Conservation (phyloP, 148 eudicot genomes). For the Chenopodium suecicum region DNA sequence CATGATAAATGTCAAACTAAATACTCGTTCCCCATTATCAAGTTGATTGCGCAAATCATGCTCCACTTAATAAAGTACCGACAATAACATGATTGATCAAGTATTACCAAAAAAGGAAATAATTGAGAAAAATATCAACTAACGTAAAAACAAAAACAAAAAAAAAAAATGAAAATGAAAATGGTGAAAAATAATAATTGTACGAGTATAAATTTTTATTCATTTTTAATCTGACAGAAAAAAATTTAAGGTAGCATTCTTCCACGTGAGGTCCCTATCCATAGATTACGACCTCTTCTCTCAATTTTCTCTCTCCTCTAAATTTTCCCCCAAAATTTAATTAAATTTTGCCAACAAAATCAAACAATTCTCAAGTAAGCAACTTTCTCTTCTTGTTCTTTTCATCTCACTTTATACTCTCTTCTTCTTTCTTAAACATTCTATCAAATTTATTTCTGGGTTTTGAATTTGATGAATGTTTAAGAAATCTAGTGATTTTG, state of each 20-base stretch:
- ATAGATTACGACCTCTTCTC: not conserved
- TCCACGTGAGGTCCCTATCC: slow-evolving; percentile 8
- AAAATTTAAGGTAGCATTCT: slow-evolving; percentile 16
- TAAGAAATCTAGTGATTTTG: slow-evolving; percentile 1
- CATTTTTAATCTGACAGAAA: slow-evolving; percentile 4
- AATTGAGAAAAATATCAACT: not conserved
- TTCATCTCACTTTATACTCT: not conserved
- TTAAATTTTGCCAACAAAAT: no score
- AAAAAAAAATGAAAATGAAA: not conserved
- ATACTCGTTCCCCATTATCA: not conserved
- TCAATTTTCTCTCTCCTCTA: not conserved
- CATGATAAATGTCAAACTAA: no score
- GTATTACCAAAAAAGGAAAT: not conserved
- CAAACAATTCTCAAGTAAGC: not conserved
- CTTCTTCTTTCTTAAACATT: not conserved
- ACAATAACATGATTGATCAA: no score
- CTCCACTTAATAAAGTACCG: no score
- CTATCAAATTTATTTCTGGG: not conserved
- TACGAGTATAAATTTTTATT: not conserved
- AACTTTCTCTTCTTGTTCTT: not conserved
- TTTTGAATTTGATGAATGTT: not conserved
- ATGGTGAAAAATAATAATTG: not conserved
- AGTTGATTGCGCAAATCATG: no score
- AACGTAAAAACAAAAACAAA: not conserved
- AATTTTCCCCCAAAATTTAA: not conserved